A percentile compares a stretch with the other conserved stretches of the same genome.
Evolutionary conservation across 2,329 filamentous ascomycete species (phyloP).

Genomic region (Thielaviopsis ethacetica): DNA sequence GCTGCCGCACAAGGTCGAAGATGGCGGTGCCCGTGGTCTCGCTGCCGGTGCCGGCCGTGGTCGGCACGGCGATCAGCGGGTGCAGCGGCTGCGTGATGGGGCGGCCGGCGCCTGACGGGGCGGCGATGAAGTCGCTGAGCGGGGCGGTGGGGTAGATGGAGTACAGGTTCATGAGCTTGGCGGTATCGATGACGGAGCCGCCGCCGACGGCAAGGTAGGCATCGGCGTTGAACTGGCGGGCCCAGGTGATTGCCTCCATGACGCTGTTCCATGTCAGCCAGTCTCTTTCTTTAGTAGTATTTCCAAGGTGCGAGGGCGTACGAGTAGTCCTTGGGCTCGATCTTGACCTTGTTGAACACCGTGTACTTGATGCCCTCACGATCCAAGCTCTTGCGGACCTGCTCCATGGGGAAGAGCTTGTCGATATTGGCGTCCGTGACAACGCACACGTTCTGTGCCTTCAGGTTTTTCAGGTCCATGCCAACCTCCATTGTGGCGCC

Average conservation of each 20-base stretch:
- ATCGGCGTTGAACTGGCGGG: constrained; percentile 65
- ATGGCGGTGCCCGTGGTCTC: constrained; percentile 97
- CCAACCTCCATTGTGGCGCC: constrained; percentile 91
- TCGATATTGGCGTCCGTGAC: constrained; percentile 77
- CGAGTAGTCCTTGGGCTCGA: constrained; percentile 93
- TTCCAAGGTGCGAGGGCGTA: constrained; percentile 26
- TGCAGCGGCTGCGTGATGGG: constrained; percentile 50
- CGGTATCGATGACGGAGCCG: constrained; percentile 93
- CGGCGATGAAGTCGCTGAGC: constrained; percentile 96
- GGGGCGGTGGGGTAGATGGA: constrained; percentile 78
- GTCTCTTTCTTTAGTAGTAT: neutral
- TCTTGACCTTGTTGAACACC: constrained; percentile 62
- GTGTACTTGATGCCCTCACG: constrained; percentile 65
- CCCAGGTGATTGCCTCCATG: constrained; percentile 76
- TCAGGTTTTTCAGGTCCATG: constrained; percentile 93
- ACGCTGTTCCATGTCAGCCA: constrained; percentile 35
- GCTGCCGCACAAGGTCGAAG: constrained; percentile 80
- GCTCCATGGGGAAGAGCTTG: constrained; percentile 75
- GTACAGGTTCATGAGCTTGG: constrained; percentile 97
- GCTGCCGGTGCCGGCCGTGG: constrained; percentile 70
- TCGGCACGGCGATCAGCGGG: constrained; percentile 60
- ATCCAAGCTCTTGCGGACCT: constrained; percentile 66
- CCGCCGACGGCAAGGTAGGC: constrained; percentile 84
- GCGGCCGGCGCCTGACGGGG: constrained; percentile 69
- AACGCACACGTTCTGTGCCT: constrained; percentile 71